Conservation (phyloP, 164 flowering plant species). For the Vitis rotundifolia region DNA sequence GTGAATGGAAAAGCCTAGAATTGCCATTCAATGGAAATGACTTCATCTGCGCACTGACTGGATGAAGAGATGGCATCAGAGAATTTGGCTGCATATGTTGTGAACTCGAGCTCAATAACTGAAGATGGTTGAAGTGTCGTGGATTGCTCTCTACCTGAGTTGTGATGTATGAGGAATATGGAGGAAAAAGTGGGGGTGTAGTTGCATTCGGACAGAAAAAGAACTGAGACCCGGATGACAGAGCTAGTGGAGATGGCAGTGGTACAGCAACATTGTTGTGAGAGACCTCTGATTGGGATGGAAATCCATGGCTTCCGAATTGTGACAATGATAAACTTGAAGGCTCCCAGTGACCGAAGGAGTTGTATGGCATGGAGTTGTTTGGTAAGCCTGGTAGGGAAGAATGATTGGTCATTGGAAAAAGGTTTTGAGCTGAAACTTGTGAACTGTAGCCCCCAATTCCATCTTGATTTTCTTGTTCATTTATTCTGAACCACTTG, state of each 20-base stretch:
- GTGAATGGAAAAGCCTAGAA: slow-evolving; percentile 12
- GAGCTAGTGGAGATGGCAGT: not conserved
- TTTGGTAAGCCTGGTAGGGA: slow-evolving; percentile 8
- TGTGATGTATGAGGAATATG: slow-evolving; percentile 24
- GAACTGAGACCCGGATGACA: slow-evolving; percentile 25
- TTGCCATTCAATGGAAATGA: slow-evolving; percentile 14
- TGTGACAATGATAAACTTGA: slow-evolving; percentile 34
- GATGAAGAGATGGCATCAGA: slow-evolving; percentile 8
- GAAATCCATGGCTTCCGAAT: slow-evolving; percentile 24
- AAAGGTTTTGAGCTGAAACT: slow-evolving; percentile 30
- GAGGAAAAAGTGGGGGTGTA: slow-evolving; percentile 20
- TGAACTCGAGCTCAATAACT: slow-evolving; percentile 19
- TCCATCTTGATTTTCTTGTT: slow-evolving; percentile 12
- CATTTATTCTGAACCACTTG: slow-evolving; percentile 17
- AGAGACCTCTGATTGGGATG: slow-evolving; percentile 9
- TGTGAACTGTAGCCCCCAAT: slow-evolving; percentile 13
- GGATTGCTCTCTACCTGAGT: slow-evolving; percentile 14
- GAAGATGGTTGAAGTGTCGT: slow-evolving; percentile 28
- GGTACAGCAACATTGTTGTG: slow-evolving; percentile 1
- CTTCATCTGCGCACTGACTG: slow-evolving; percentile 1
- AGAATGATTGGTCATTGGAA: slow-evolving; percentile 17
- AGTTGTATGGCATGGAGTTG: slow-evolving; percentile 19
- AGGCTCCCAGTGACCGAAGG: slow-evolving; percentile 27
- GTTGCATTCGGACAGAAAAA: slow-evolving; percentile 27
- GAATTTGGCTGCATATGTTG: slow-evolving; percentile 15